Percentiles rank a stretch among this genome's conserved stretches.
Conservation (phyloP, 495 filamentous ascomycete genomes). For the Trichoderma reesei region DNA sequence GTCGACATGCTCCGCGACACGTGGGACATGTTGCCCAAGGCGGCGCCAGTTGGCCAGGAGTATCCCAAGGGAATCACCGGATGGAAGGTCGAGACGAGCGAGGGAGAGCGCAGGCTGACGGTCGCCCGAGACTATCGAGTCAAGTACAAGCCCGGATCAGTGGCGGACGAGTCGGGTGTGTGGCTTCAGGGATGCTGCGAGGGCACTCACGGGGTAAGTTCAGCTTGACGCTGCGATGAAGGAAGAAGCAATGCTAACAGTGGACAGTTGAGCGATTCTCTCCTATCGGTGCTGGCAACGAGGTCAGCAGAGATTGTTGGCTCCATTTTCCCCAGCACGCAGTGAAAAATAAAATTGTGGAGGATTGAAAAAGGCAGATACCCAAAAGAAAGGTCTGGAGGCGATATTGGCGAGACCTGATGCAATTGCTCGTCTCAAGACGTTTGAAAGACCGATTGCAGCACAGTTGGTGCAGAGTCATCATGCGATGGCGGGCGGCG, state of each 20-base stretch:
- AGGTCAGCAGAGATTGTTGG: constrained; percentile 69
- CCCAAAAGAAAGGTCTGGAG: neutral
- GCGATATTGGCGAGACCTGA: neutral
- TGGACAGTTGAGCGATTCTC: constrained; percentile 58
- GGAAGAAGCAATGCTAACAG: constrained; percentile 8
- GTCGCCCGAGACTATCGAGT: constrained; percentile 63
- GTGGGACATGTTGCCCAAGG: constrained; percentile 50
- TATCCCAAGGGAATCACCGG: constrained; percentile 17
- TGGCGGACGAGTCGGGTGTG: constrained; percentile 60
- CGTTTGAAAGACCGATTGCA: no score
- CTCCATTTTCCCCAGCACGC: constrained; percentile 53
- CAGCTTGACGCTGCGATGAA: neutral
- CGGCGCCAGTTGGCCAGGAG: constrained; percentile 9
- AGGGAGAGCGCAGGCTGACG: constrained; percentile 19
- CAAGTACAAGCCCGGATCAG: constrained; percentile 51
- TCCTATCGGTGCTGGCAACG: constrained; percentile 67
- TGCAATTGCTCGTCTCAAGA: neutral
- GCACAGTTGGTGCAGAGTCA: neutral
- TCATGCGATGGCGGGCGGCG: no score
- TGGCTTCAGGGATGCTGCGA: constrained; percentile 97
- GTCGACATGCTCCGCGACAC: constrained; percentile 62
- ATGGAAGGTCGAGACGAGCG: constrained; percentile 22
- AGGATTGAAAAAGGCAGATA: neutral
- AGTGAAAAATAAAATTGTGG: neutral
- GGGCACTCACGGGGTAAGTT: constrained; percentile 75